phyloP scores from a whole-genome alignment of 164 flowering plant species.

The Stephania cephalantha region DNA sequence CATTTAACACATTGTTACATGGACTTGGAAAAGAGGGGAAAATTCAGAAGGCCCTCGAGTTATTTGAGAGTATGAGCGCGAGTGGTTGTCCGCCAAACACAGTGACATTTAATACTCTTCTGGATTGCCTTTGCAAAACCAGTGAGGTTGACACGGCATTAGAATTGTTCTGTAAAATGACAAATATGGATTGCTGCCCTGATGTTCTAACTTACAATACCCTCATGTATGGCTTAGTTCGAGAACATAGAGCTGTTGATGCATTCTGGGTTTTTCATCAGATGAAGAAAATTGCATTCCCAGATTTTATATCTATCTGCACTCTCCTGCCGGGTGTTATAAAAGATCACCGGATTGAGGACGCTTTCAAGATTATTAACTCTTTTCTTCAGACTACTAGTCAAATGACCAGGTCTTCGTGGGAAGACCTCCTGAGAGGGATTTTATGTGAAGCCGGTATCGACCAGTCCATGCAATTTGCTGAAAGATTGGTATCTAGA shows the following conservation, averaged over 20 bases:
- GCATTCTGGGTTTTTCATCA: conserved; percentile 85
- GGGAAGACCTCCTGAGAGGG: conserved; percentile 62
- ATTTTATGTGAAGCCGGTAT: conserved; percentile 46
- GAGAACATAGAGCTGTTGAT: conserved; percentile 39
- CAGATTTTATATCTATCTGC: conserved; percentile 69
- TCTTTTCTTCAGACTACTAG: conserved; percentile 27
- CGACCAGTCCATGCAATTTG: conserved; percentile 42
- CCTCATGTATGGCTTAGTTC: conserved; percentile 60
- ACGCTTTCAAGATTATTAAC: conserved; percentile 48
- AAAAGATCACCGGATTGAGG: conserved; percentile 43
- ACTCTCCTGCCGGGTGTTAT: conserved; percentile 70
- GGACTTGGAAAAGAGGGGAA: conserved; percentile 73
- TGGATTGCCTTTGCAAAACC: conserved; percentile 41
- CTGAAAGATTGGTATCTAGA: conserved; percentile 37
- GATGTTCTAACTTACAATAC: conserved; percentile 84
- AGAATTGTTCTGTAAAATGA: conserved; percentile 53
- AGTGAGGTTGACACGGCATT: conserved; percentile 59
- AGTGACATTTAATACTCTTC: conserved; percentile 30
- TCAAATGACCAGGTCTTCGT: conserved; percentile 31
- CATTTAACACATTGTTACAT: conserved; percentile 75
- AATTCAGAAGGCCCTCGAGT: conserved; percentile 41
- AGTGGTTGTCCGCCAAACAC: conserved; percentile 27
- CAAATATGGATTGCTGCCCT: conserved; percentile 42
- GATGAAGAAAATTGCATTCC: conserved; percentile 58
- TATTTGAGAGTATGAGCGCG: conserved; percentile 34